Evolutionary conservation across 768 basidiomycete species (phyloP).

Genomic region (Sporobolomyces pararoseus): DNA sequence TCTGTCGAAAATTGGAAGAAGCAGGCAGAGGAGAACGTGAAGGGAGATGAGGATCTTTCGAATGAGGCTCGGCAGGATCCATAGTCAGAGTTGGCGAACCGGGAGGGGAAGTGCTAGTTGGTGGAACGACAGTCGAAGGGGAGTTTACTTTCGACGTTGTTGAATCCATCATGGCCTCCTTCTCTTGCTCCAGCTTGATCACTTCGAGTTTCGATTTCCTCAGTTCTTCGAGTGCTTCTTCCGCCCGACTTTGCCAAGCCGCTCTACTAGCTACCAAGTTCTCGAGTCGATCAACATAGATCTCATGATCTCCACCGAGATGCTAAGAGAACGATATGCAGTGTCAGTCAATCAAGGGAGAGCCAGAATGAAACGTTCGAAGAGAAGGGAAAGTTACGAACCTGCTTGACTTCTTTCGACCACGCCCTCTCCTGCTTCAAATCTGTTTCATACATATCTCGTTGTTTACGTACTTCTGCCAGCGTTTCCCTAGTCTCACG

Average conservation of each 20-base stretch:
- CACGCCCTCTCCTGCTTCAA: constrained; percentile 4
- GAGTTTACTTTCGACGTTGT: constrained; percentile 8
- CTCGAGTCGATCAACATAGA: constrained; percentile 8
- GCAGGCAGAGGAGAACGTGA: background rate
- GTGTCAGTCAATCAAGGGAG: too few relatives aligned
- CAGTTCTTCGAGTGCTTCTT: constrained; percentile 5
- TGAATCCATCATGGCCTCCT: background rate
- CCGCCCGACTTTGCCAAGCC: constrained; percentile 17
- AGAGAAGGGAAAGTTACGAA: too few relatives aligned
- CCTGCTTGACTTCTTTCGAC: constrained; percentile 14
- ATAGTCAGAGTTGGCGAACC: constrained; percentile 6
- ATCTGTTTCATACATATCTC: constrained; percentile 13
- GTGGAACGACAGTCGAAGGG: background rate
- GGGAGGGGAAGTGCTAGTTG: background rate
- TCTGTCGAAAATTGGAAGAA: background rate
- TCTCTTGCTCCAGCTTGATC: background rate
- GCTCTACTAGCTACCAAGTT: constrained; percentile 7
- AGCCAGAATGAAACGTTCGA: background rate
- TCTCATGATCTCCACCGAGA: constrained; percentile 17
- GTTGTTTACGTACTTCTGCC: constrained; percentile 17
- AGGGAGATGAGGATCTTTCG: background rate
- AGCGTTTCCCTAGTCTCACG: constrained; percentile 29
- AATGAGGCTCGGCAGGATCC: background rate
- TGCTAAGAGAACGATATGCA: background rate
- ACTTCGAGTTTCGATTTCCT: background rate